These are phyloP conservation scores for Fusarium brachygibbosum DNA, from an alignment of 2,329 filamentous ascomycete genomes.

Conservation along the genomic window DNA sequence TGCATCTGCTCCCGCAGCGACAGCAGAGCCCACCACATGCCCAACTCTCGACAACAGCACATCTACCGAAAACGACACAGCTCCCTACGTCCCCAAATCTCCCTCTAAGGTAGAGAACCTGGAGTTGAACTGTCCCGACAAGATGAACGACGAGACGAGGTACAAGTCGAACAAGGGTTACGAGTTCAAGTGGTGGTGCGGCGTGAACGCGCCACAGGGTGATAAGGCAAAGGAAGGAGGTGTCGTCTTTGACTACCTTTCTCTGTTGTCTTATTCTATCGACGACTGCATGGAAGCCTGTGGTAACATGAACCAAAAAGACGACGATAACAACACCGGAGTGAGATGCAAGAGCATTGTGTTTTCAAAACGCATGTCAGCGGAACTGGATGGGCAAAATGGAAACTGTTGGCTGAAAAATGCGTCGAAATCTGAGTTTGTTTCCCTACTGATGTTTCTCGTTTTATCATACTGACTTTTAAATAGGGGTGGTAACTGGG, in stretches of 20 bases:
- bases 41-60: constrained; percentile 23
- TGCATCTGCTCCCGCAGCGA: constrained; percentile 18
- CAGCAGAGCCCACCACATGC: constrained; percentile 19
- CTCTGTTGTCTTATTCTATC: constrained; percentile 18
- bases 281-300: constrained; percentile 37
- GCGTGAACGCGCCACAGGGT: constrained; percentile 24
- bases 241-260: constrained; percentile 7
- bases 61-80: constrained; percentile 21
- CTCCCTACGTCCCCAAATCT: constrained; percentile 28
- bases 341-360: constrained; percentile 22
- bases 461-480: background rate
- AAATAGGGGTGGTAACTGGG: constrained; percentile 18
- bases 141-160: constrained; percentile 12
- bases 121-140: constrained; percentile 21
- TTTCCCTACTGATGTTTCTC: rapidly evolving
- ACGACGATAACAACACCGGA: background rate
- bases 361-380: constrained; percentile 22
- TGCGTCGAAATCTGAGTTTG: background rate
- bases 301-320: constrained; percentile 24
- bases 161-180: constrained; percentile 37
- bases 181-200: constrained; percentile 39
- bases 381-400: background rate
- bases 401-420: constrained; percentile 37
- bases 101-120: constrained; percentile 1
- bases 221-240: constrained; percentile 19